Evolutionary conservation across 2,329 filamentous ascomycete genomes (phyloP).

Genomic region (Scedosporium minutisporum): DNA sequence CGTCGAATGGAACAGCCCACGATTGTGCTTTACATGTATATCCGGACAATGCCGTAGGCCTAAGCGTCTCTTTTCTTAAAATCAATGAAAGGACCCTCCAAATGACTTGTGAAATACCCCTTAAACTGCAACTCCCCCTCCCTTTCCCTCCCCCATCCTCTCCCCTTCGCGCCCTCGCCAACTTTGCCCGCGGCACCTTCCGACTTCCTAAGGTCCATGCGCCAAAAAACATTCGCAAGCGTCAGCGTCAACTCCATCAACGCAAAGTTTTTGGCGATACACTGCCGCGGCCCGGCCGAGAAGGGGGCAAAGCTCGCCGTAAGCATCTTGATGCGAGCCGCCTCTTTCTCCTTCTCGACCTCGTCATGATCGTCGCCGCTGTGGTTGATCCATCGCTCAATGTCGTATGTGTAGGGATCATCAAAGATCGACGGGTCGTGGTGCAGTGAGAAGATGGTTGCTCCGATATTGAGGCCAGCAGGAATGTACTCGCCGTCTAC

Average conservation of each 20-base stretch:
- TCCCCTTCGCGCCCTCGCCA: not conserved
- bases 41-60: too few relatives aligned
- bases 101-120: slow-evolving; percentile 1
- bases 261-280: slow-evolving; percentile 5
- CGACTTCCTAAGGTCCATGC: not conserved
- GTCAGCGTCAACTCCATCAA: slow-evolving; percentile 4
- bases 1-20: too few relatives aligned
- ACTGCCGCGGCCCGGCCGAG: slow-evolving; percentile 5
- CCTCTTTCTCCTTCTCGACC: not conserved
- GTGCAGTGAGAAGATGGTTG: slow-evolving; percentile 4
- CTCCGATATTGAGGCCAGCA: slow-evolving; percentile 3
- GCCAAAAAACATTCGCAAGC: slow-evolving; percentile 3
- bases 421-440: not conserved
- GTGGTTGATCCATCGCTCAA: slow-evolving; percentile 5
- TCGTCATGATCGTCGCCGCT: not conserved
- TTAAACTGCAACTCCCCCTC: slow-evolving; percentile 1
- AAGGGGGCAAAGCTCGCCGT: not conserved
- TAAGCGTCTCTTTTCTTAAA: not conserved
- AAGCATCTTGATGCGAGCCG: not conserved
- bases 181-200: not conserved
- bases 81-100: not conserved
- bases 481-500: slow-evolving; percentile 4
- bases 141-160: not conserved
- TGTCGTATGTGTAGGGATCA: slow-evolving; percentile 4
- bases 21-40: too few relatives aligned